Conservation (phyloP, 257 asterid species). For the Linaria vulgaris region DNA sequence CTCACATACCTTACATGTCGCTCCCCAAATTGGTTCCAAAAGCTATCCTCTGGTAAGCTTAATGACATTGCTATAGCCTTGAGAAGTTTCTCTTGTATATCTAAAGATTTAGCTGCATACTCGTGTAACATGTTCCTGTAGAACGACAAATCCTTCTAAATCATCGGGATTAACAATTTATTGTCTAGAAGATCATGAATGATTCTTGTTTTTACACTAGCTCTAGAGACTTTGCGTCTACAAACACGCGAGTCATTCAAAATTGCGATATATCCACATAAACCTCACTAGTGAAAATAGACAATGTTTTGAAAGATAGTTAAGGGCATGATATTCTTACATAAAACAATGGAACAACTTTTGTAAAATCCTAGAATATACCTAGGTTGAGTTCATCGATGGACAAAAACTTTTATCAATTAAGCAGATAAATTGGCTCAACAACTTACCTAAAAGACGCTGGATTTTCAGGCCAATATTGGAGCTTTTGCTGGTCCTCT, state of each 20-base stretch:
- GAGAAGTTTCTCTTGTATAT: slow-evolving; percentile 32
- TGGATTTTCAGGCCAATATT: slow-evolving; percentile 63
- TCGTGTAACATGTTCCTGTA: slow-evolving; percentile 43
- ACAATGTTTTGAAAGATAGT: no score
- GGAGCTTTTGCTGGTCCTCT: slow-evolving; percentile 31
- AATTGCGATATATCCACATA: no score
- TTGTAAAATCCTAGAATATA: no score
- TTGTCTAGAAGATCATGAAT: no score
- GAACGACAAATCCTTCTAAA: neutral
- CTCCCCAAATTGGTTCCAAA: slow-evolving; percentile 48
- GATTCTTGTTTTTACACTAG: no score
- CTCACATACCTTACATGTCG: slow-evolving; percentile 35
- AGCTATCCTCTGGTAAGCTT: slow-evolving; percentile 41
- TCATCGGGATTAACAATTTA: no score
- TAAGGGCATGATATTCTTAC: no score
- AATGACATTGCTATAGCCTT: slow-evolving; percentile 50
- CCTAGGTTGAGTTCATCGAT: neutral
- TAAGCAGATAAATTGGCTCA: neutral
- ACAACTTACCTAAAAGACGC: slow-evolving; percentile 41
- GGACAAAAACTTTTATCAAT: neutral
- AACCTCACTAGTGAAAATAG: no score
- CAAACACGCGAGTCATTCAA: no score
- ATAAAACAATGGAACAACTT: no score
- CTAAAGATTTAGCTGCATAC: slow-evolving; percentile 28
- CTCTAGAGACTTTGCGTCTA: no score